phyloP scores from a whole-genome alignment of 495 filamentous ascomycete species.

The Penicillium lividum region DNA sequence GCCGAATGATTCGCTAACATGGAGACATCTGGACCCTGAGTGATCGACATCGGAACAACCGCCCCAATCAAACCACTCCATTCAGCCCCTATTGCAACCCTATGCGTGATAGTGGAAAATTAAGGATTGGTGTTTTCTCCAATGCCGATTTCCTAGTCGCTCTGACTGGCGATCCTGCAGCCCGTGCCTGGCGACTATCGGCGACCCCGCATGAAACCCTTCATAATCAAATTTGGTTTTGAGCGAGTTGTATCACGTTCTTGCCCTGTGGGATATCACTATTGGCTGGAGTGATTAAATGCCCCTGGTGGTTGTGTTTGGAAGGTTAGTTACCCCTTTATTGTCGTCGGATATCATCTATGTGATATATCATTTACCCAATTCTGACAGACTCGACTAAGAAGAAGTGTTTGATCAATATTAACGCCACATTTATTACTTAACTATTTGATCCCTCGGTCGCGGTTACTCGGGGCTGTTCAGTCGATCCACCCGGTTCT shows the following conservation, averaged over 20 bases:
- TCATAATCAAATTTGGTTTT: not conserved
- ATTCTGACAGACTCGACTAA: no score
- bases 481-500: not conserved
- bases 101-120: slow-evolving; percentile 11
- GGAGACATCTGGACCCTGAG: not conserved
- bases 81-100: slow-evolving; percentile 16
- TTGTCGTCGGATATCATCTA: not conserved
- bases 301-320: not conserved
- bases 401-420: not conserved
- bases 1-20: not conserved
- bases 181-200: slow-evolving; percentile 1
- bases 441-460: not conserved
- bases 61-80: slow-evolving; percentile 10
- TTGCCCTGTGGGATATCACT: not conserved
- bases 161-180: not conserved
- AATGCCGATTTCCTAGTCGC: not conserved
- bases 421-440: not conserved
- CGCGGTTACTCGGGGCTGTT: not conserved
- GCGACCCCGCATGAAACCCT: not conserved
- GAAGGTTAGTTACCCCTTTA: not conserved
- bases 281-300: no score
- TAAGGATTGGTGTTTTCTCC: not conserved
- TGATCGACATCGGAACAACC: not conserved
- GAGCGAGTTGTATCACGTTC: slow-evolving; percentile 1
- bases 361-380: not conserved